Percentiles rank a stretch among this genome's conserved stretches.
Evolutionary conservation across 2,329 filamentous ascomycete species (phyloP).

Genomic region (Plenodomus biglobosus): DNA sequence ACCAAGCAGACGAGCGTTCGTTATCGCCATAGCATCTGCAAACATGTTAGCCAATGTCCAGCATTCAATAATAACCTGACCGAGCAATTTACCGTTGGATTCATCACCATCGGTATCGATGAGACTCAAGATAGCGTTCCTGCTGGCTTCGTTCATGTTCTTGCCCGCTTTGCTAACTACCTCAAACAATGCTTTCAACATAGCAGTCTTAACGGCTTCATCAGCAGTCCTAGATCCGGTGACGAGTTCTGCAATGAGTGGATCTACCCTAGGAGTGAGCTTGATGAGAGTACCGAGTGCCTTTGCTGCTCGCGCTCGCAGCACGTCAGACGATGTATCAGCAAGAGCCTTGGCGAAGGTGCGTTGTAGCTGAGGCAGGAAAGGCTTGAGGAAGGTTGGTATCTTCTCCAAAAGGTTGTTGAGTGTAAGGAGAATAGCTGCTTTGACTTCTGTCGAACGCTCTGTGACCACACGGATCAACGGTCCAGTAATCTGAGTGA

Average conservation of each 20-base stretch:
- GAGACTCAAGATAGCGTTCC: slow-evolving; percentile 78
- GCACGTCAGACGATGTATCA: slow-evolving; percentile 84
- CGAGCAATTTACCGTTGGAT: slow-evolving; percentile 58
- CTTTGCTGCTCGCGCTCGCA: slow-evolving; percentile 87
- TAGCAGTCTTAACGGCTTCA: slow-evolving; percentile 84
- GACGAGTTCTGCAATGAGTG: slow-evolving; percentile 87
- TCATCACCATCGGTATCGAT: slow-evolving; percentile 85
- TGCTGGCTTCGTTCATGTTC: slow-evolving; percentile 92
- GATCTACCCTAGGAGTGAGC: slow-evolving; percentile 91
- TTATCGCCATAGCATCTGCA: slow-evolving; percentile 72
- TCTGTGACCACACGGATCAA: slow-evolving; percentile 98
- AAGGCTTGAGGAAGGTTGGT: slow-evolving; percentile 90
- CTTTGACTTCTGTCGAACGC: slow-evolving; percentile 92
- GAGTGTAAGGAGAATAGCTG: slow-evolving; percentile 87
- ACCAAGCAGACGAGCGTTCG: slow-evolving; percentile 85
- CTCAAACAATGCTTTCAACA: slow-evolving; percentile 95
- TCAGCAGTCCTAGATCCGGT: slow-evolving; percentile 93
- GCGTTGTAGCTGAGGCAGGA: slow-evolving; percentile 91
- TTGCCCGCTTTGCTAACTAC: slow-evolving; percentile 91
- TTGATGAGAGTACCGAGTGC: slow-evolving; percentile 94
- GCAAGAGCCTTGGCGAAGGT: slow-evolving; percentile 96
- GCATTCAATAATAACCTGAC: neutral
- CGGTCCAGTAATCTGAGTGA: slow-evolving; percentile 95
- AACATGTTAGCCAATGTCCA: slow-evolving; percentile 12
- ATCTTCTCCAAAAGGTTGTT: slow-evolving; percentile 98